phyloP scores from a whole-genome alignment of 805 yeast species.

The Saturnispora galanensis region DNA sequence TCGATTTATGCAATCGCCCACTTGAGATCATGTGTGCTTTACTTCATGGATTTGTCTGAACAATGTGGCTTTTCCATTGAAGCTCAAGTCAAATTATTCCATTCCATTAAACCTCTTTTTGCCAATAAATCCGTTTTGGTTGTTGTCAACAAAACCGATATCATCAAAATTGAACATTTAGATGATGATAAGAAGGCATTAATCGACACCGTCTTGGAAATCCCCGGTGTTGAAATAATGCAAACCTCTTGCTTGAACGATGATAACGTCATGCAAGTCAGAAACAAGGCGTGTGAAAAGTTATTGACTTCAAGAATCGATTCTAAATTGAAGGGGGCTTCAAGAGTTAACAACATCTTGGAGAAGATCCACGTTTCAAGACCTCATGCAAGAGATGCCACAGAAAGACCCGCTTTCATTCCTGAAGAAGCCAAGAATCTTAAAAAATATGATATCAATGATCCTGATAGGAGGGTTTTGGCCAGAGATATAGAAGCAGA shows the following conservation, averaged over 20 bases:
- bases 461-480: constrained; percentile 71
- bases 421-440: constrained; percentile 62
- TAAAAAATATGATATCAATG: constrained; percentile 64
- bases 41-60: constrained; percentile 97
- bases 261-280: constrained; percentile 89
- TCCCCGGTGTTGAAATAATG: constrained; percentile 85
- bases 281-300: constrained; percentile 97
- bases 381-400: constrained; percentile 83
- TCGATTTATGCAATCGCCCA: constrained; percentile 98
- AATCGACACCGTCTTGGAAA: constrained; percentile 51
- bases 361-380: constrained; percentile 92
- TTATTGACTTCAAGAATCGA: constrained; percentile 91
- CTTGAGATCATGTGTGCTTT: constrained; percentile 88
- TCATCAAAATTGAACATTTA: constrained; percentile 76
- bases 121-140: constrained; percentile 95
- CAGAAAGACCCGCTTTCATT: constrained; percentile 67
- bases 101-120: constrained; percentile 92
- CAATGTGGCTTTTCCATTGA: constrained; percentile 98
- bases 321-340: constrained; percentile 88
- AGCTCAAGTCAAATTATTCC: constrained; percentile 94
- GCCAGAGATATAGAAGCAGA: constrained; percentile 87
- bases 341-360: constrained; percentile 78
- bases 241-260: constrained; percentile 88
- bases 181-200: constrained; percentile 64
- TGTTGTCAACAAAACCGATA: constrained; percentile 92